These are phyloP conservation scores for Yamadazyma aaseri DNA, from an alignment of 1,139 yeast genomes.

Conservation along the genomic window DNA sequence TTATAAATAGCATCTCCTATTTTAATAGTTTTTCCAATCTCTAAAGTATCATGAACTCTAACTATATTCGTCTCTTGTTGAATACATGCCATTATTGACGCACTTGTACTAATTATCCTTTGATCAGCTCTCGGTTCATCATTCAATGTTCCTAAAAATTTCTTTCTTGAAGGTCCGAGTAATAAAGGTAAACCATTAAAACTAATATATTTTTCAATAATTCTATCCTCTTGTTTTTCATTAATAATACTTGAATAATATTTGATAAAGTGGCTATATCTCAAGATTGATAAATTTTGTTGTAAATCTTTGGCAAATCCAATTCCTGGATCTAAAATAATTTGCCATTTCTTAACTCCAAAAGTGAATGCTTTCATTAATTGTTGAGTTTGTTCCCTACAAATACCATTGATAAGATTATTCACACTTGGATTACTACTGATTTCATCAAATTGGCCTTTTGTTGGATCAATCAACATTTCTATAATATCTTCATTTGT, in stretches of 20 bases:
- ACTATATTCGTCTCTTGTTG: conserved; percentile 78
- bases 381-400: conserved; percentile 61
- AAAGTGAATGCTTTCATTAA: conserved; percentile 53
- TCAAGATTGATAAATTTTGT: conserved; percentile 69
- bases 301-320: conserved; percentile 81
- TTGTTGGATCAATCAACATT: conserved; percentile 29
- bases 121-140: conserved; percentile 48
- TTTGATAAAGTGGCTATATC: conserved; percentile 56
- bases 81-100: conserved; percentile 72
- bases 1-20: conserved; percentile 81
- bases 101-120: conserved; percentile 75
- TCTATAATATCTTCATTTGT: conserved; percentile 42
- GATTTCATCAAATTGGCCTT: conserved; percentile 23
- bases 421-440: conserved; percentile 25
- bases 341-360: conserved; percentile 87
- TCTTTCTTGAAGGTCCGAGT: conserved; percentile 85
- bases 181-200: conserved; percentile 63
- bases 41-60: conserved; percentile 82
- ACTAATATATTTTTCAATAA: conserved; percentile 32
- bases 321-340: conserved; percentile 89
- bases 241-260: conserved; percentile 39
- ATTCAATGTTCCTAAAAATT: conserved; percentile 76
- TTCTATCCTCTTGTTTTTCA: conserved; percentile 20
- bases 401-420: conserved; percentile 46
- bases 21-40: conserved; percentile 59